Conservation (phyloP, 768 basidiomycete genomes). For the Imleria badia region DNA sequence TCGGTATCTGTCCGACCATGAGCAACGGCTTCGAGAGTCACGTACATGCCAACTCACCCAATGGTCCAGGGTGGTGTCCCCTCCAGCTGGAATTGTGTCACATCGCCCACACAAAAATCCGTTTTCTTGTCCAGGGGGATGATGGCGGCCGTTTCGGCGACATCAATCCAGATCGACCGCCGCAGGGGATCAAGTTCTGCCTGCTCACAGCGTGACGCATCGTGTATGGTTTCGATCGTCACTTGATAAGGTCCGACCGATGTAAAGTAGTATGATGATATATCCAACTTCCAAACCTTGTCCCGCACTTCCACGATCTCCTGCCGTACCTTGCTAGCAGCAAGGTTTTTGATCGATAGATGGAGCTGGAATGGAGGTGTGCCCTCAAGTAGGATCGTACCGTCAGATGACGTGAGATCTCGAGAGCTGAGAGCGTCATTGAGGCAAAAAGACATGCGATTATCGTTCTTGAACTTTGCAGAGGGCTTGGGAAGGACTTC, state of each 20-base stretch:
- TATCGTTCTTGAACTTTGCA: conserved; percentile 69
- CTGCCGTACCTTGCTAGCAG: conserved; percentile 60
- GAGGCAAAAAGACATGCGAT: conserved; percentile 72
- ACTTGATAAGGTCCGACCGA: conserved; percentile 82
- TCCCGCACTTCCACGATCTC: conserved; percentile 52
- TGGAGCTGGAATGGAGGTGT: conserved; percentile 82
- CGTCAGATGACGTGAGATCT: conserved; percentile 51
- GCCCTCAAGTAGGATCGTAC: conserved; percentile 69
- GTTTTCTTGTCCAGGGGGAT: conserved; percentile 74
- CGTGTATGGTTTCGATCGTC: conserved; percentile 72
- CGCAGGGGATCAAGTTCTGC: conserved; percentile 59
- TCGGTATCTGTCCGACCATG: conserved; percentile 56
- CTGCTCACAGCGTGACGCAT: conserved; percentile 82
- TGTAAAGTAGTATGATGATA: conserved; percentile 69
- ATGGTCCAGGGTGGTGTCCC: conserved; percentile 93
- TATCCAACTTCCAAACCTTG: conserved; percentile 67
- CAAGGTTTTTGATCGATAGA: conserved; percentile 74
- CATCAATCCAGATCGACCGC: conserved; percentile 79
- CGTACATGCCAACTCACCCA: conserved; percentile 47
- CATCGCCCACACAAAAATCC: conserved; percentile 90
- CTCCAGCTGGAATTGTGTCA: conserved; percentile 88
- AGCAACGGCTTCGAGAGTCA: not conserved
- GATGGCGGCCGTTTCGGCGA: conserved; percentile 95
- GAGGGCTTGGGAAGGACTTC: conserved; percentile 79
- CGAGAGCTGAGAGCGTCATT: conserved; percentile 62